These are phyloP conservation scores for Lenwebbia sp. DNA, from an alignment of 345 rosid species.

Conservation along the genomic window DNA sequence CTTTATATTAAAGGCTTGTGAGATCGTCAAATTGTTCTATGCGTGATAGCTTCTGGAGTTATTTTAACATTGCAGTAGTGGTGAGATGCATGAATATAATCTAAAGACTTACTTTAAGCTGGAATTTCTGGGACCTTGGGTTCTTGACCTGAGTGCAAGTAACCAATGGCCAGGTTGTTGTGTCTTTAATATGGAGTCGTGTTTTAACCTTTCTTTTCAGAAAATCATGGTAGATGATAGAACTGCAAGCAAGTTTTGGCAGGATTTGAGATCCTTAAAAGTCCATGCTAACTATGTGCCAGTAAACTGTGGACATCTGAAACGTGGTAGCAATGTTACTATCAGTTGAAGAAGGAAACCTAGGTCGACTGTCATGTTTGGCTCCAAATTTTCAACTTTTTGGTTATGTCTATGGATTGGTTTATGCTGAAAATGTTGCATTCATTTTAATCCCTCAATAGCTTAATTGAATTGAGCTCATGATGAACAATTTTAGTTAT, in stretches of 20 bases:
- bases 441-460: background rate
- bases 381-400: background rate
- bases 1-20: background rate
- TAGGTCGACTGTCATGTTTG: background rate
- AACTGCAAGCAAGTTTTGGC: background rate
- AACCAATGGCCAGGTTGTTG: background rate
- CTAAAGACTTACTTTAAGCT: background rate
- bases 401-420: background rate
- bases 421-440: background rate
- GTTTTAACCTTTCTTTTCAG: background rate
- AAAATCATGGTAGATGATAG: background rate
- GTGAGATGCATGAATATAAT: background rate
- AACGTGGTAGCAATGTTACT: background rate
- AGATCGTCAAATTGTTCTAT: background rate
- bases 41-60: background rate
- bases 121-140: background rate
- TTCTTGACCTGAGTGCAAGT: background rate
- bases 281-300: background rate
- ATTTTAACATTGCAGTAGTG: background rate
- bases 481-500: background rate
- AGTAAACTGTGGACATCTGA: background rate
- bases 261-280: background rate
- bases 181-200: background rate
- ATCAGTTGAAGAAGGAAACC: background rate
- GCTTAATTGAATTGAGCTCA: background rate